Evolutionary conservation across 1,139 yeast genomes (phyloP), one percentile per base, ranked within the genome.

Genomic region (Magnusiomyces tetraspermus): DNA sequence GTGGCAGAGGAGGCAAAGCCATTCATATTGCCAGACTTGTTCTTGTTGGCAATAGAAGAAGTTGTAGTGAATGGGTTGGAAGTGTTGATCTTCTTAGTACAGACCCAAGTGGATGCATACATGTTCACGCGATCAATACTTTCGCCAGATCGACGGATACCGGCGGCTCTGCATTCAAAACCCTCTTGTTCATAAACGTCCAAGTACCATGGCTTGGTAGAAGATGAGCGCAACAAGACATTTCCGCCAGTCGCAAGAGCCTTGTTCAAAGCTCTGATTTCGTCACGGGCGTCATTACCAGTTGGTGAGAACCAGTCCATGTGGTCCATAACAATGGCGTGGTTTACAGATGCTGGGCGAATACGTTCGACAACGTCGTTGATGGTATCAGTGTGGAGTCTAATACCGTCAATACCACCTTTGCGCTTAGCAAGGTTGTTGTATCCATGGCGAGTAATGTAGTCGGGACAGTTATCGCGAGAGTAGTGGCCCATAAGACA

Each of bases 101-200:
- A 83, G 24, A 85, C 80, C 95, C 95, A 85, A 1, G 94, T 84
- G 3, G 90, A 83, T 1, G 95, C 94, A 65, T 85, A 85, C 95
- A 85, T 85, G 68, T 85, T 85, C 60, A 81, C 84, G 59, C 94
- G 76, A 65, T 85, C 95, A 66, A 85, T 85, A 55, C 84, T 74
- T 53, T 73, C 69, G 5, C 86, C 86, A 36, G 80, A 67, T 51
- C 71, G 67, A 68, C 95, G 77, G 33, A 82, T 76, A 13, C 82
- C 90, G 23, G 84, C 90, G 8, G 92, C 77, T 55, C 76, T 73
- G 67, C 89, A 82, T 51, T 64, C 67, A 66, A 84, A 85, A 0
- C 94, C 95, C 55, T 75, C 72, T 41, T 71, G 69, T 68, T 85
- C 86, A 64, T 84, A 85, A 21, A 78, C 79, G 53, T 72, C 70